A percentile compares a stretch with the other conserved stretches of the same genome.
phyloP scores from a whole-genome alignment of 2,329 filamentous ascomycete genomes.

The Monosporascus ibericus region DNA sequence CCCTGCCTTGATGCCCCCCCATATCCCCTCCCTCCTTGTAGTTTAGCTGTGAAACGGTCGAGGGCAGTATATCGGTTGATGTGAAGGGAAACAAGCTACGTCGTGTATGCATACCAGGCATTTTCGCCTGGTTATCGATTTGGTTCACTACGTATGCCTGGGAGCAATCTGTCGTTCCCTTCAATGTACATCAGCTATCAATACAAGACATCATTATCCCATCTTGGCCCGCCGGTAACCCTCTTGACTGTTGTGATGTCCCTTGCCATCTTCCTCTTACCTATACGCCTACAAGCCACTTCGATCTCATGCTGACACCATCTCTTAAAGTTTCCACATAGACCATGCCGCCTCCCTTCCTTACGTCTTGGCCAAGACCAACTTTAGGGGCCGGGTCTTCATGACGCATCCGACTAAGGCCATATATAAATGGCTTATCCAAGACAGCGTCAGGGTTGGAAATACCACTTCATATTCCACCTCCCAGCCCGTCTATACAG shows the following conservation, averaged over 20 bases:
- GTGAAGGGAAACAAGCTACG: slow-evolving; percentile 4
- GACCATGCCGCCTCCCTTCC: slow-evolving; percentile 98
- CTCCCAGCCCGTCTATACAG: slow-evolving; percentile 81
- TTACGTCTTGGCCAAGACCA: slow-evolving; percentile 95
- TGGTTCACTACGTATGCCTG: neutral
- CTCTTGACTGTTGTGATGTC: slow-evolving; percentile 19
- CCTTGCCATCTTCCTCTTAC: slow-evolving; percentile 1
- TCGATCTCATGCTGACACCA: slow-evolving; percentile 9
- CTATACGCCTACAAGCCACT: neutral
- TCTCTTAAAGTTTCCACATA: slow-evolving; percentile 76
- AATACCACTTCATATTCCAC: slow-evolving; percentile 58
- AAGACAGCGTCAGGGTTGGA: slow-evolving; percentile 89
- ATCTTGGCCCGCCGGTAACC: slow-evolving; percentile 19
- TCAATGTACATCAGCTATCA: slow-evolving; percentile 32
- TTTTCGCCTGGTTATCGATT: neutral
- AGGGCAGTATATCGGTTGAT: slow-evolving; percentile 18
- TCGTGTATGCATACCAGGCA: slow-evolving; percentile 5
- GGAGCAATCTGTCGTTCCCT: slow-evolving; percentile 9
- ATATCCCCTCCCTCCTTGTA: slow-evolving; percentile 8
- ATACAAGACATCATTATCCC: slow-evolving; percentile 34
- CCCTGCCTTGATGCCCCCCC: neutral
- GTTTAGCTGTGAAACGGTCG: slow-evolving; percentile 9
- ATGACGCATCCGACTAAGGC: slow-evolving; percentile 99
- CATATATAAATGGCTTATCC: slow-evolving; percentile 99
- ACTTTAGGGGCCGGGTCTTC: slow-evolving; percentile 93